A percentile compares a stretch with the other conserved stretches of the same genome.
phyloP scores from a whole-genome alignment of 2,329 filamentous ascomycete species.

The Curvularia lunata region DNA sequence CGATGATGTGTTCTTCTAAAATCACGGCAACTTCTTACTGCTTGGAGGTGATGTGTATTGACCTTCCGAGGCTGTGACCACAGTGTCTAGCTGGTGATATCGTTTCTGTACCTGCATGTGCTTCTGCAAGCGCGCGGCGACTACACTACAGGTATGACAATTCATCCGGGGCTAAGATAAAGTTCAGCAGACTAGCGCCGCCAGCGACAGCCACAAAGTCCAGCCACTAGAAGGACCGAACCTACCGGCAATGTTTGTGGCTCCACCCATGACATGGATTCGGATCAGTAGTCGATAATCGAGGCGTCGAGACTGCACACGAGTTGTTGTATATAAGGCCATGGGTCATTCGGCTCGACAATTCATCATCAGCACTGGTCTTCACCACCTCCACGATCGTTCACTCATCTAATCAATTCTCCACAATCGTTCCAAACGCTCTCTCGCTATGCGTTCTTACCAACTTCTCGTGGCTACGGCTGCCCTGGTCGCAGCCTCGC shows the following conservation, averaged over 20 bases:
- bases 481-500: constrained; percentile 30
- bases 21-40: not conserved
- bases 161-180: constrained; percentile 13
- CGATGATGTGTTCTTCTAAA: not conserved
- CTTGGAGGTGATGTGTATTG: not conserved
- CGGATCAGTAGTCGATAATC: constrained; percentile 7
- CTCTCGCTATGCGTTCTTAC: constrained; percentile 29
- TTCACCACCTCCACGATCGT: constrained; percentile 10
- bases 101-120: constrained; percentile 10
- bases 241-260: constrained; percentile 11
- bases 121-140: constrained; percentile 12
- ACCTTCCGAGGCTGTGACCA: not conserved
- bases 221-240: constrained; percentile 10
- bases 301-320: constrained; percentile 4
- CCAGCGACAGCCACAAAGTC: constrained; percentile 10
- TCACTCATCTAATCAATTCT: constrained; percentile 1
- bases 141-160: constrained; percentile 11
- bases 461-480: constrained; percentile 28
- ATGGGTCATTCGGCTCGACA: not conserved
- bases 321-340: constrained; percentile 12
- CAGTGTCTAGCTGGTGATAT: constrained; percentile 3
- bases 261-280: constrained; percentile 13
- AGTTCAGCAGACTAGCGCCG: constrained; percentile 15
- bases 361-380: constrained; percentile 14
- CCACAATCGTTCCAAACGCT: constrained; percentile 3